Conservation (phyloP, 202 grass and related monocot species). For the Schoenoplectus tabernaemontani region DNA sequence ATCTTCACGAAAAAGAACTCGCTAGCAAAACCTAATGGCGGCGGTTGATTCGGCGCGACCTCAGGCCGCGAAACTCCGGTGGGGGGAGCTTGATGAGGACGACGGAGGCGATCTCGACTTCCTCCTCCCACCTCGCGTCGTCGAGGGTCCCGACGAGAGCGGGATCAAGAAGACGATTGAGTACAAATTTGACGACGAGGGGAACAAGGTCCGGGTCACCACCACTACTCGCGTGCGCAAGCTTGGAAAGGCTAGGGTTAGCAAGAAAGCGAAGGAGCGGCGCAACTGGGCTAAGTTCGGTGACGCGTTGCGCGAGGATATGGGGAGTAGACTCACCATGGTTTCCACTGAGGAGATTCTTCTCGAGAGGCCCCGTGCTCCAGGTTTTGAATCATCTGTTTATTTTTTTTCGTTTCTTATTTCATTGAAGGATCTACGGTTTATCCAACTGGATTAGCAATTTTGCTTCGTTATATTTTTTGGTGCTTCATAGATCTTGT, state of each 20-base stretch:
- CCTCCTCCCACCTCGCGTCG: slow-evolving; percentile 52
- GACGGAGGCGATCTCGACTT: slow-evolving; percentile 49
- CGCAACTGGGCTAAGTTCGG: slow-evolving; percentile 56
- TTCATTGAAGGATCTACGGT: neutral
- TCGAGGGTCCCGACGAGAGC: slow-evolving; percentile 56
- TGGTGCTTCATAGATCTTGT: neutral
- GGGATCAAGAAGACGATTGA: slow-evolving; percentile 55
- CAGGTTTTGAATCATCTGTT: slow-evolving; percentile 17
- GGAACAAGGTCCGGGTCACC: slow-evolving; percentile 71
- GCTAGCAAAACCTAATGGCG: slow-evolving; percentile 30
- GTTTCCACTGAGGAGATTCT: slow-evolving; percentile 79
- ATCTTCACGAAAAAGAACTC: neutral
- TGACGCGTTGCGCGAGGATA: slow-evolving; percentile 43
- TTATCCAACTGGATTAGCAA: neutral
- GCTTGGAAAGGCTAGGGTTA: slow-evolving; percentile 37
- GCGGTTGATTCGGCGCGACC: slow-evolving; percentile 22
- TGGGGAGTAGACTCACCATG: slow-evolving; percentile 52
- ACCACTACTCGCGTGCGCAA: slow-evolving; percentile 61
- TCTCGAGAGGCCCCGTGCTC: slow-evolving; percentile 40
- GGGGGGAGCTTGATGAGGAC: slow-evolving; percentile 74
- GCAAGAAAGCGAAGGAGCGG: slow-evolving; percentile 39
- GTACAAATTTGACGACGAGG: slow-evolving; percentile 63
- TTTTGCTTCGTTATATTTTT: neutral
- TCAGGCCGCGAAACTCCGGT: slow-evolving; percentile 43
- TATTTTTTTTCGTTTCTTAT: neutral